Conservation (phyloP, 345 rosid species). For the Citrus sp. region DNA sequence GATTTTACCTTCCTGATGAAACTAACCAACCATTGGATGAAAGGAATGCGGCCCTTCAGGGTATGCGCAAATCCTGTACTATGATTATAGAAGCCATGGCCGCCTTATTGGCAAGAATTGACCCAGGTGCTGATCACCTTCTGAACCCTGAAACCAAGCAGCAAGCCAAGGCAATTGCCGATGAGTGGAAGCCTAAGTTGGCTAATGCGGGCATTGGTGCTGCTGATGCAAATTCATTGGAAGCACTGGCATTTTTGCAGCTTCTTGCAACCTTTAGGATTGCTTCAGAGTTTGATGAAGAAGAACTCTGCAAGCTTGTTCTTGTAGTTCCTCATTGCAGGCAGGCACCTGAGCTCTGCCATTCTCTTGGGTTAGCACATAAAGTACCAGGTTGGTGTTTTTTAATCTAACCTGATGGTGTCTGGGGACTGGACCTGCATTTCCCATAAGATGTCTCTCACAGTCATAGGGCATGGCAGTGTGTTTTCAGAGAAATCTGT, state of each 20-base stretch:
- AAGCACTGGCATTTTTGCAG: constrained; percentile 63
- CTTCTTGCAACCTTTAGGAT: constrained; percentile 67
- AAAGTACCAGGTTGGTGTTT: constrained; percentile 72
- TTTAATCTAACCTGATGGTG: constrained; percentile 35
- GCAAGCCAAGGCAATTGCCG: constrained; percentile 72
- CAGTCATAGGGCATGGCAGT: constrained; percentile 9
- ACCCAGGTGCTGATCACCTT: constrained; percentile 51
- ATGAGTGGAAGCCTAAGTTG: constrained; percentile 64
- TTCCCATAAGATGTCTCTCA: constrained; percentile 20
- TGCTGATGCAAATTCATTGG: constrained; percentile 55
- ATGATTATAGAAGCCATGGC: constrained; percentile 54
- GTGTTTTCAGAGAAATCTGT: neutral
- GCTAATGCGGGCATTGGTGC: constrained; percentile 41
- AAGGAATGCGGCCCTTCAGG: constrained; percentile 55
- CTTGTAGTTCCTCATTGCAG: constrained; percentile 46
- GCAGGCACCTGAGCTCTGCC: constrained; percentile 67
- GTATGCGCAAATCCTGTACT: constrained; percentile 50
- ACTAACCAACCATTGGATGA: constrained; percentile 36
- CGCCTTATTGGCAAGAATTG: constrained; percentile 45
- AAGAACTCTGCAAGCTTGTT: constrained; percentile 67
- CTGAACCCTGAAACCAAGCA: constrained; percentile 53
- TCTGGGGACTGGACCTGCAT: constrained; percentile 28
- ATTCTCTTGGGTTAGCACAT: constrained; percentile 54
- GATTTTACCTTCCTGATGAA: constrained; percentile 46
- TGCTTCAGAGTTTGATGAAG: constrained; percentile 62